Conservation (phyloP, 371 early-diverging fungal genomes). For the Haplosporangium sp. region DNA sequence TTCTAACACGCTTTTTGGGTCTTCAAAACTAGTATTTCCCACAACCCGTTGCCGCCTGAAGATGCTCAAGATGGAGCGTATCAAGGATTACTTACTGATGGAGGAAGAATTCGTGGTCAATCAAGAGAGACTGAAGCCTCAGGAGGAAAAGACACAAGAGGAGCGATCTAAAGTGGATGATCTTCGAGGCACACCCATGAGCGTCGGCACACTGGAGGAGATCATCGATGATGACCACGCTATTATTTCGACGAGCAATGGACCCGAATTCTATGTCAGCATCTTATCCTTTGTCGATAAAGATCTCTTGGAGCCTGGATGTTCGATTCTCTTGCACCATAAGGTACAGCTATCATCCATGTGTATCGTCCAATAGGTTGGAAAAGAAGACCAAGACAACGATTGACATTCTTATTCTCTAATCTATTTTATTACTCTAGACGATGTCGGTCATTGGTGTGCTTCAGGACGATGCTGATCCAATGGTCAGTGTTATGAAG, state of each 20-base stretch:
- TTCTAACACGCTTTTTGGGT: neutral
- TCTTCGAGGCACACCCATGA: constrained; percentile 99
- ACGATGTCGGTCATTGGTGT: constrained; percentile 96
- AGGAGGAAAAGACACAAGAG: constrained; percentile 93
- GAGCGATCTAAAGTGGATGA: constrained; percentile 97
- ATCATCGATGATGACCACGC: constrained; percentile 99
- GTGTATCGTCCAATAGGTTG: too few species aligned
- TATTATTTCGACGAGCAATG: constrained; percentile 96
- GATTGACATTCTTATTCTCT: neutral
- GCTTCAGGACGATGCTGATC: constrained; percentile 97
- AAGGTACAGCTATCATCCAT: constrained; percentile 65
- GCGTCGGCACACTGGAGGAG: constrained; percentile 98
- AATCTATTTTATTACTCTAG: constrained; percentile 19
- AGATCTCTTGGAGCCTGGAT: constrained; percentile 98
- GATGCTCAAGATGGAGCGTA: constrained; percentile 95
- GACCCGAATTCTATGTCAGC: constrained; percentile 99
- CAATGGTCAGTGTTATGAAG: constrained; percentile 99
- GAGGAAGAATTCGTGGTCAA: constrained; percentile 99
- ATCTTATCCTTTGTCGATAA: constrained; percentile 99
- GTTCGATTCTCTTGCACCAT: constrained; percentile 98
- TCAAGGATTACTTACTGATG: constrained; percentile 97
- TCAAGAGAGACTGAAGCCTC: constrained; percentile 96
- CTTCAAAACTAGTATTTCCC: constrained; percentile 81
- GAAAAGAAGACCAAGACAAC: neutral
- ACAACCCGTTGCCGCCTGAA: constrained; percentile 97